A percentile compares a stretch with the other conserved stretches of the same genome.
phyloP scores from a whole-genome alignment of 2,329 filamentous ascomycete genomes.

The Talaromyces pinophilus region DNA sequence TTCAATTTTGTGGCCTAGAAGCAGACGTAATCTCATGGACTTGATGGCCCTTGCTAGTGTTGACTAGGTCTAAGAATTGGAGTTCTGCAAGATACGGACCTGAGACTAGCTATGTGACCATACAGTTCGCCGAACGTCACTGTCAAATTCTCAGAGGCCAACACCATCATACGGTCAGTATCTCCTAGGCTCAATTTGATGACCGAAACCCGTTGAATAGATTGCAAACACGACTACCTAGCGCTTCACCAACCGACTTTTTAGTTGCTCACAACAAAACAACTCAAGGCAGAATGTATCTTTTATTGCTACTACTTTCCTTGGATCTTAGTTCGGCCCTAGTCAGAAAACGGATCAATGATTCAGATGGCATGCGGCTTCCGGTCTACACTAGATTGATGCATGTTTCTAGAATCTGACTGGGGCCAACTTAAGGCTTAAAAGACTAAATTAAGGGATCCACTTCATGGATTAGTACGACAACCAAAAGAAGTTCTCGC shows the following conservation, averaged over 20 bases:
- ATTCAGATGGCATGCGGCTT: background rate
- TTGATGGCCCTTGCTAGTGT: background rate
- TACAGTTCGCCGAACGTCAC: background rate
- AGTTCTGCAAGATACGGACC: background rate
- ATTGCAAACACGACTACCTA: background rate
- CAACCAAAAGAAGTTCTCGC: background rate
- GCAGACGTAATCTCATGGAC: background rate
- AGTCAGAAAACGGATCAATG: background rate
- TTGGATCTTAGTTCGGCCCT: background rate
- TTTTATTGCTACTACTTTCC: background rate
- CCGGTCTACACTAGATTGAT: background rate
- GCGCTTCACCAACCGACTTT: background rate
- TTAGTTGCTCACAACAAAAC: background rate
- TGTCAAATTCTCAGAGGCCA: background rate
- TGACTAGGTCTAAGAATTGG: background rate
- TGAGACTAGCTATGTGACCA: background rate
- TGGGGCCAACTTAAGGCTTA: background rate
- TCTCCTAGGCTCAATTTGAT: background rate
- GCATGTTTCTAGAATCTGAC: background rate
- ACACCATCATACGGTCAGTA: background rate
- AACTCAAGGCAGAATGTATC: background rate
- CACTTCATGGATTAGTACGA: background rate
- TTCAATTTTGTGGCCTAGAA: background rate
- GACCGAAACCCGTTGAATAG: background rate
- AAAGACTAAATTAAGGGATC: background rate